Evolutionary conservation across 805 yeast genomes (phyloP).

Genomic region (Saccharomycopsis babjevae): DNA sequence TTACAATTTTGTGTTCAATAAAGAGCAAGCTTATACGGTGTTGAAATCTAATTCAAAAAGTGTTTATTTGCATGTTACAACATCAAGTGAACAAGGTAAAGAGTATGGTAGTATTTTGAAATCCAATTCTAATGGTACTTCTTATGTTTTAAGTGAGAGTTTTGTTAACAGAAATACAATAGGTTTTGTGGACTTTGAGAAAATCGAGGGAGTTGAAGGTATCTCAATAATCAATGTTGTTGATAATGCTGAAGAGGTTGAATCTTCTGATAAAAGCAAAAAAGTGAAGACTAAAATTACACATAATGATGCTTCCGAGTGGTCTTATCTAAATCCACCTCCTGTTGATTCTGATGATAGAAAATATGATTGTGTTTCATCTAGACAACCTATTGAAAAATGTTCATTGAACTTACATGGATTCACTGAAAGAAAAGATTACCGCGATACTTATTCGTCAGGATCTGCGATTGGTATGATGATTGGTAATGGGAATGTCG

Average conservation of each 20-base stretch:
- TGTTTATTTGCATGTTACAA: conserved; percentile 75
- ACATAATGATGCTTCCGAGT: conserved; percentile 84
- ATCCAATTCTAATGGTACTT: conserved; percentile 86
- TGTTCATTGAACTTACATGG: conserved; percentile 87
- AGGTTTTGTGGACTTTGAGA: conserved; percentile 87
- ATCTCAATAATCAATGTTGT: conserved; percentile 68
- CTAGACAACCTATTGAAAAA: conserved; percentile 36
- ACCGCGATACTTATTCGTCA: conserved; percentile 78
- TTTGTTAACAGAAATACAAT: conserved; percentile 61
- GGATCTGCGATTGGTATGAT: conserved; percentile 82
- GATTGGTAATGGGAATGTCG: conserved; percentile 92
- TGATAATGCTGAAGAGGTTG: conserved; percentile 34
- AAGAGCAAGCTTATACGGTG: conserved; percentile 67
- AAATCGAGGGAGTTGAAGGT: conserved; percentile 76
- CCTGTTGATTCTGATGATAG: conserved; percentile 49
- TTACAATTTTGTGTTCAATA: conserved; percentile 41
- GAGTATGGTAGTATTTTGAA: conserved; percentile 78
- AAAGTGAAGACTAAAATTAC: conserved; percentile 63
- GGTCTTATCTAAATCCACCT: conserved; percentile 71
- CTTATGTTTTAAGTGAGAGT: conserved; percentile 57
- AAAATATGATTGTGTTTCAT: conserved; percentile 39
- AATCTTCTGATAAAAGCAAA: conserved; percentile 37
- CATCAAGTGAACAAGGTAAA: conserved; percentile 35
- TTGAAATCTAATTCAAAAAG: conserved; percentile 64
- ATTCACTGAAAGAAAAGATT: conserved; percentile 75